These are phyloP conservation scores for Dichotomocladium elegans DNA, from an alignment of 371 early-diverging fungal species.

Conservation along the genomic window DNA sequence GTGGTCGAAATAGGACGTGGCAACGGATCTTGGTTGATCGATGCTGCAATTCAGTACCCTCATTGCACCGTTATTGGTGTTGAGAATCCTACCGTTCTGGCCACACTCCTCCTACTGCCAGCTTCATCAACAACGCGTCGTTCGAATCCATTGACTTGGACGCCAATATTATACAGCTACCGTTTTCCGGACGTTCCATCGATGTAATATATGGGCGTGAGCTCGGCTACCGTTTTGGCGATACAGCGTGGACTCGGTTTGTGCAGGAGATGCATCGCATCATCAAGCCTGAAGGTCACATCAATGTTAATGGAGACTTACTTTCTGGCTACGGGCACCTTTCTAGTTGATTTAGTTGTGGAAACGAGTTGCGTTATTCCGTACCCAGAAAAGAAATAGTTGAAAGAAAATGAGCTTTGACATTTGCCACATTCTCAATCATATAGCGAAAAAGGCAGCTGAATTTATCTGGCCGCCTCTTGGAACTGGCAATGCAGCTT, in stretches of 20 bases:
- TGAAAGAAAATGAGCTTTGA: no score
- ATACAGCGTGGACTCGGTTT: conserved; percentile 7
- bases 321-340: conserved; percentile 28
- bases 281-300: conserved; percentile 28
- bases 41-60: conserved; percentile 35
- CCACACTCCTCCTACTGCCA: background rate
- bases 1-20: conserved; percentile 20
- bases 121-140: conserved; percentile 18
- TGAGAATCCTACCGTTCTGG: conserved; percentile 7
- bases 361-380: no score
- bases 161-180: background rate
- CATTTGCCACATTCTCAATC: no score
- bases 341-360: conserved; percentile 33
- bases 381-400: no score
- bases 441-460: no score
- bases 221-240: conserved; percentile 8
- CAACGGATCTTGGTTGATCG: conserved; percentile 25
- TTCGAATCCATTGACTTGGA: conserved; percentile 10
- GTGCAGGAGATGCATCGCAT: conserved; percentile 21
- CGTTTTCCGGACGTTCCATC: conserved; percentile 4
- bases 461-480: no score
- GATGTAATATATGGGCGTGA: conserved; percentile 28
- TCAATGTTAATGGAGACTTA: conserved; percentile 29
- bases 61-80: conserved; percentile 26
- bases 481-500: no score